Percentiles rank a stretch among this genome's conserved stretches.
Evolutionary conservation across 257 asterid species (phyloP).

Genomic region (Scutellaria minor): DNA sequence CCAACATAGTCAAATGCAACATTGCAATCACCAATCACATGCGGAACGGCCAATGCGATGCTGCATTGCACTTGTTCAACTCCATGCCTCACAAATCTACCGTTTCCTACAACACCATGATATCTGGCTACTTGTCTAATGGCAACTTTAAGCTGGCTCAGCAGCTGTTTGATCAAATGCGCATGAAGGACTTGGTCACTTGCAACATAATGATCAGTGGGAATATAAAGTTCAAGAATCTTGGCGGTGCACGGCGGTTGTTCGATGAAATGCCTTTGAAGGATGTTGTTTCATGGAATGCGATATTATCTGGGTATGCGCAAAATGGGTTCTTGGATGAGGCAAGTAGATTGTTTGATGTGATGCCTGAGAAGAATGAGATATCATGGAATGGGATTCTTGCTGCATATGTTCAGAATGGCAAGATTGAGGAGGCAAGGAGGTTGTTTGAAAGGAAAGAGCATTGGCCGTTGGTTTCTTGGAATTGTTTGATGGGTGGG

Average conservation of each 20-base stretch:
- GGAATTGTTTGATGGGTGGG: conserved; percentile 98
- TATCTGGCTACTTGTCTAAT: conserved; percentile 73
- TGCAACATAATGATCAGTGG: conserved; percentile 87
- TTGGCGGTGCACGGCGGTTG: conserved; percentile 65
- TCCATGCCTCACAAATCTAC: conserved; percentile 70
- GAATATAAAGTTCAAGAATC: conserved; percentile 58
- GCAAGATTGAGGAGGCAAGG: conserved; percentile 81
- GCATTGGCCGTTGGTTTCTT: conserved; percentile 78
- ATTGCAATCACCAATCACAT: conserved; percentile 67
- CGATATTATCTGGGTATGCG: conserved; percentile 85
- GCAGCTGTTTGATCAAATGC: conserved; percentile 73
- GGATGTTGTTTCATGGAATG: conserved; percentile 91
- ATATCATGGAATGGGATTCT: conserved; percentile 96
- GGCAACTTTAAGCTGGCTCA: conserved; percentile 57
- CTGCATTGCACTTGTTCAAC: conserved; percentile 71
- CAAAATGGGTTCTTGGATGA: conserved; percentile 78
- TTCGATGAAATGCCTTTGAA: conserved; percentile 79
- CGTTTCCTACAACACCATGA: conserved; percentile 82
- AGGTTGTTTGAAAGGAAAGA: conserved; percentile 73
- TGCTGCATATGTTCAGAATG: conserved; percentile 81
- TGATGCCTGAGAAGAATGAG: conserved; percentile 78
- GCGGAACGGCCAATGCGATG: conserved; percentile 68
- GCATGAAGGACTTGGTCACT: conserved; percentile 61
- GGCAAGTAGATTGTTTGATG: conserved; percentile 68
- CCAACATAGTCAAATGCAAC: conserved; percentile 77